phyloP scores from a whole-genome alignment of 371 early-diverging fungal genomes.

The Mucor plumbeus region DNA sequence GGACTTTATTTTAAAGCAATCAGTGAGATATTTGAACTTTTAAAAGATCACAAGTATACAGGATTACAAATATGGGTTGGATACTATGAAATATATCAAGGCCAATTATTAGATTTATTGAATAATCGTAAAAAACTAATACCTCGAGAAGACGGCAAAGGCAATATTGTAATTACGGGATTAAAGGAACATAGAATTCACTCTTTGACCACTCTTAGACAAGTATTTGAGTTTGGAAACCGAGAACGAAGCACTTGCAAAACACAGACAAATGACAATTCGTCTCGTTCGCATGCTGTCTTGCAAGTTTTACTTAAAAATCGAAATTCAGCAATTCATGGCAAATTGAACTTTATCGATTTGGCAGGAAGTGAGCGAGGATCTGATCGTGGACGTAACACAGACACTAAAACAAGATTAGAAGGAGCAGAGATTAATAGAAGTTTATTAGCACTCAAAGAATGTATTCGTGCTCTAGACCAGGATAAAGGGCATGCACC shows the following conservation, averaged over 20 bases:
- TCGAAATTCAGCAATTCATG: constrained; percentile 56
- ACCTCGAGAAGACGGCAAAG: constrained; percentile 95
- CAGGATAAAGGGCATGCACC: constrained; percentile 94
- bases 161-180: constrained; percentile 88
- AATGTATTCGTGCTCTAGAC: constrained; percentile 97
- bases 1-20: constrained; percentile 94
- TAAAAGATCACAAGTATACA: constrained; percentile 65
- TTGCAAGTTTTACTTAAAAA: constrained; percentile 84
- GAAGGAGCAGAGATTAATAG: constrained; percentile 99
- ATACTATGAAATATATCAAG: constrained; percentile 98
- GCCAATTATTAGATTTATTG: constrained; percentile 92
- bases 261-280: constrained; percentile 95
- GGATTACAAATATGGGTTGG: constrained; percentile 82
- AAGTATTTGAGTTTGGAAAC: constrained; percentile 92
- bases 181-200: constrained; percentile 82
- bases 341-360: constrained; percentile 98
- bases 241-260: constrained; percentile 86
- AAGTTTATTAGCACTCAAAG: constrained; percentile 95
- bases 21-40: constrained; percentile 82
- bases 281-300: constrained; percentile 97
- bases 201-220: constrained; percentile 78
- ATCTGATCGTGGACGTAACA: constrained; percentile 94
- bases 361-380: constrained; percentile 99
- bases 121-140: constrained; percentile 83
- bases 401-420: constrained; percentile 56